Percentiles rank a stretch among this genome's conserved stretches.
These are phyloP conservation scores for Cyberlindnera mycetangii DNA, from an alignment of 805 yeast species.

Conservation along the genomic window DNA sequence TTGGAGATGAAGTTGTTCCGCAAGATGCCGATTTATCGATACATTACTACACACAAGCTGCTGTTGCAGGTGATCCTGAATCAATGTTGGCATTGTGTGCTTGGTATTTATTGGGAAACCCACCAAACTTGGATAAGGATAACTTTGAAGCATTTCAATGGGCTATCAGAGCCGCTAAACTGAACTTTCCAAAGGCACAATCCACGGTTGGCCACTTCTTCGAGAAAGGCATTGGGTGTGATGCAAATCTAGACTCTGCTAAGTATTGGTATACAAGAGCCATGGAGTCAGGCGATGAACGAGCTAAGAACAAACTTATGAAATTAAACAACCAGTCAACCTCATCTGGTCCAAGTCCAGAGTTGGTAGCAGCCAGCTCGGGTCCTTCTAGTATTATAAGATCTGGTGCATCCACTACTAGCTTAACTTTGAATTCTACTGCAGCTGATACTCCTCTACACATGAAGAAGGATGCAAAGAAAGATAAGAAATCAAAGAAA, in stretches of 20 bases:
- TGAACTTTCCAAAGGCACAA: conserved; percentile 79
- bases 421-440: conserved; percentile 2
- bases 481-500: conserved; percentile 12
- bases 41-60: conserved; percentile 91
- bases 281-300: conserved; percentile 54
- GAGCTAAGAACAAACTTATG: conserved; percentile 41
- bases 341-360: background rate
- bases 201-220: conserved; percentile 78
- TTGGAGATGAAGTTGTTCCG: conserved; percentile 62
- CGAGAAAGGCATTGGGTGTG: conserved; percentile 87
- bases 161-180: conserved; percentile 84
- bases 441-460: background rate
- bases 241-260: conserved; percentile 51
- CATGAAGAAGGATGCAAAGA: conserved; percentile 5
- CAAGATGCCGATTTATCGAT: conserved; percentile 81
- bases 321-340: conserved; percentile 7
- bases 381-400: background rate
- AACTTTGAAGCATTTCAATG: conserved; percentile 89
- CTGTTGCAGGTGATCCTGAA: conserved; percentile 79
- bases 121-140: conserved; percentile 75
- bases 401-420: conserved; percentile 1
- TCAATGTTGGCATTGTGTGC: conserved; percentile 95
- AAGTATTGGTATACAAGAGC: conserved; percentile 76
- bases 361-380: background rate
- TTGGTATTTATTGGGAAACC: conserved; percentile 92